Evolutionary conservation across 2,329 filamentous ascomycete genomes (phyloP), one percentile per base, ranked within the genome.

Genomic region (Talaromyces sp.): DNA sequence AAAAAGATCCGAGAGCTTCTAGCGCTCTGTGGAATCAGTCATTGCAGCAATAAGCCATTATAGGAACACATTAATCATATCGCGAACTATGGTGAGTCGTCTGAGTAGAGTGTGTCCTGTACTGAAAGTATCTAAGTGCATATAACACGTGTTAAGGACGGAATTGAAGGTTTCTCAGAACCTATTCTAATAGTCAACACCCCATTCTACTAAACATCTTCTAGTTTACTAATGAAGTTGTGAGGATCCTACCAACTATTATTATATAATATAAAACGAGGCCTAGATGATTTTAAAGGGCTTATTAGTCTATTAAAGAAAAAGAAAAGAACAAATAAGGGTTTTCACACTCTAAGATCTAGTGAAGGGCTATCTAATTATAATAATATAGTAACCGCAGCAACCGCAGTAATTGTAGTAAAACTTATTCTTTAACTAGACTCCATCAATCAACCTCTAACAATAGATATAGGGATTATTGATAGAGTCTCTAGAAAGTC

Each of bases 1-100:
- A 13, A 56, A 56, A 56, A 56, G 16, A 56, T 56, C 14, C 52
- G 24, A 56, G 52, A 56, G 52, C 52, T 56, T 56, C 27, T 56
- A 56, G 52, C 52, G 4, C 52, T 56, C 31, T 56, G 24, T 56
- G 52, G 52, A 56, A 56, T 56, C 5, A 10, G 27, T 56, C 31
- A 56, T 56, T 14, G 27, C 31, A 37, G 52, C 19, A 13, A 56
- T 14, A 13, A 33, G 52, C 52, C 13, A 14, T n/a, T 56, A 33
- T 13, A 56, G 52, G 52, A 56, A 56, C 52, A 56, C 52, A 56
- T 56, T 10, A 56, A 56, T 56, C 31, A 37, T 56, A 56, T 56
- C 19, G 27, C 24, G 27, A 56, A 56, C 37, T 56, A 56, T 56
- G 27, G 52, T 56, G 35, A 56, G 52, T 22, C 14, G 37, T n/a